These are phyloP conservation scores for Parmelia sp. DNA, from an alignment of 495 filamentous ascomycete species.

Conservation along the genomic window DNA sequence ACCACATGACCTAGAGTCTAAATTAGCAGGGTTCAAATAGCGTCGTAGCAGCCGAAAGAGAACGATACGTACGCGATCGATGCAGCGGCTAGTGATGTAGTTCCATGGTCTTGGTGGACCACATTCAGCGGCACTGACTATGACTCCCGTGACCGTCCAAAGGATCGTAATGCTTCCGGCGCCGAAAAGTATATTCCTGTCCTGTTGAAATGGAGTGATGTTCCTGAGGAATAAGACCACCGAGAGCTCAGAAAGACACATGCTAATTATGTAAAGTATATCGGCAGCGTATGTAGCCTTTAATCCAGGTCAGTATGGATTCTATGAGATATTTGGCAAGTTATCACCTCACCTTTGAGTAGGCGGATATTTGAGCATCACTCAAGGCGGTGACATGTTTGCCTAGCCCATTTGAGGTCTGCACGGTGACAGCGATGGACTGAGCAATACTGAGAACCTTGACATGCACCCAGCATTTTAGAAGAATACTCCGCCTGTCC, in stretches of 20 bases:
- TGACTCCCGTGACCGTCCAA: slow-evolving; percentile 4
- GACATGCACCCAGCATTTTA: not conserved
- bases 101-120: slow-evolving; percentile 3
- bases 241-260: slow-evolving; percentile 30
- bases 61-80: not conserved
- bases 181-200: slow-evolving; percentile 22
- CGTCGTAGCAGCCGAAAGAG: not conserved
- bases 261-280: slow-evolving; percentile 28
- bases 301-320: not conserved
- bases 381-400: not conserved
- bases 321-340: not conserved
- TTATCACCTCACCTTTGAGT: not conserved
- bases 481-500: not conserved
- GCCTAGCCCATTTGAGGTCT: slow-evolving; percentile 25
- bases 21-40: not conserved
- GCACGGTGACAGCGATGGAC: slow-evolving; percentile 18
- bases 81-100: not conserved
- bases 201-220: slow-evolving; percentile 29
- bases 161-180: slow-evolving; percentile 4
- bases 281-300: slow-evolving; percentile 30
- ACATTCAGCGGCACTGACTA: slow-evolving; percentile 2
- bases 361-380: not conserved
- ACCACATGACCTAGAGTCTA: slow-evolving; percentile 25
- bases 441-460: slow-evolving; percentile 9
- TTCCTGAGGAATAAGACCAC: slow-evolving; percentile 29